Percentiles rank a stretch among this genome's conserved stretches.
phyloP scores from a whole-genome alignment of 352 stramenopile genomes.

The Pythium oligandrum region DNA sequence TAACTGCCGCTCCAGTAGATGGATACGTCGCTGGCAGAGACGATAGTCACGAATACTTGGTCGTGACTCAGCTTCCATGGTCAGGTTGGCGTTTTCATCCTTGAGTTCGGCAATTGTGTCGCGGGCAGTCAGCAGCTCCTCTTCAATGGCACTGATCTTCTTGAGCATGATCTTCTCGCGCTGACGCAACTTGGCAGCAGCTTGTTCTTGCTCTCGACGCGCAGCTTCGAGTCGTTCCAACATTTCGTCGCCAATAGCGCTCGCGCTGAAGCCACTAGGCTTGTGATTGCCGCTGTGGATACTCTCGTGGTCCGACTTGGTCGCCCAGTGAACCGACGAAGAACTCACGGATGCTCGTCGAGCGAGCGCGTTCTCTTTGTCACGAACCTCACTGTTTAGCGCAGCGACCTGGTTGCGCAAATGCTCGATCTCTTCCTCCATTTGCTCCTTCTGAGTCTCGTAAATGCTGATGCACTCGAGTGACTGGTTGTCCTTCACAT shows the following conservation, averaged over 20 bases:
- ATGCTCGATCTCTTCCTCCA: slow-evolving; percentile 67
- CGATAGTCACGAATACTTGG: slow-evolving; percentile 83
- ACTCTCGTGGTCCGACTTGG: neutral
- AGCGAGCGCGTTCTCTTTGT: slow-evolving; percentile 74
- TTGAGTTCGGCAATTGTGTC: slow-evolving; percentile 68
- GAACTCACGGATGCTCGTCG: slow-evolving; percentile 15
- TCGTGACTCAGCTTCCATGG: slow-evolving; percentile 66
- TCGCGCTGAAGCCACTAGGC: neutral
- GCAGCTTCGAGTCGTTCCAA: slow-evolving; percentile 69
- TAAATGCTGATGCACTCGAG: slow-evolving; percentile 71
- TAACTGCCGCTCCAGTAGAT: slow-evolving; percentile 73
- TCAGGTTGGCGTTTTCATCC: slow-evolving; percentile 78
- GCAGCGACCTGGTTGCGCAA: slow-evolving; percentile 54
- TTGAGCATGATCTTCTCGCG: slow-evolving; percentile 71
- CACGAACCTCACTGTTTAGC: slow-evolving; percentile 65
- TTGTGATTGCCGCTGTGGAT: neutral
- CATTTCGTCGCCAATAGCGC: slow-evolving; percentile 39
- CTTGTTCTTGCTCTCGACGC: slow-evolving; percentile 65
- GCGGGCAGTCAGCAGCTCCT: slow-evolving; percentile 52
- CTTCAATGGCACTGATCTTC: slow-evolving; percentile 73
- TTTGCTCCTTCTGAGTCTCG: slow-evolving; percentile 63
- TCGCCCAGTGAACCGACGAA: neutral
- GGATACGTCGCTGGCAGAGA: slow-evolving; percentile 58
- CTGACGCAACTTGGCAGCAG: slow-evolving; percentile 49
- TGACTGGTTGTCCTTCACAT: slow-evolving; percentile 51